Percentiles rank a stretch among this genome's conserved stretches.
These are phyloP conservation scores for Phragmites australis DNA, from an alignment of 176 grass and related monocot genomes.

Conservation along the genomic window DNA sequence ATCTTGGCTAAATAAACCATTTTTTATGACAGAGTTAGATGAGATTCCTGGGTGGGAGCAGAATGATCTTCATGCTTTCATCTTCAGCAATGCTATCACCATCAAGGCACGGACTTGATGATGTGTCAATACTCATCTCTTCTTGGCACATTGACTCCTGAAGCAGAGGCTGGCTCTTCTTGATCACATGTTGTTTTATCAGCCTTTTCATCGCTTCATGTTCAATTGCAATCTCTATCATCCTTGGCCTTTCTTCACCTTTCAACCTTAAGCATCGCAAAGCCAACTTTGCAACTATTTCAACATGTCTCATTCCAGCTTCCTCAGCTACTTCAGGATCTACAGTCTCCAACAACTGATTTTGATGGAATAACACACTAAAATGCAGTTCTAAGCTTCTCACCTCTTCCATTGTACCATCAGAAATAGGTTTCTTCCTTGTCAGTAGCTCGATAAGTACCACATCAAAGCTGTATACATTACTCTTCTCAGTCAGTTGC, in stretches of 20 bases:
- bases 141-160: neutral
- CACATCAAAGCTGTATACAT: constrained; percentile 75
- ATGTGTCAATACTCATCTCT: neutral
- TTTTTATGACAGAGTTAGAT: neutral
- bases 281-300: constrained; percentile 47
- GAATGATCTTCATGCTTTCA: constrained; percentile 22
- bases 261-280: constrained; percentile 45
- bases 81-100: neutral
- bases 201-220: constrained; percentile 57
- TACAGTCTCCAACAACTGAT: constrained; percentile 38
- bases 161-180: neutral
- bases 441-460: constrained; percentile 56
- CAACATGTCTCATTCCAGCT: constrained; percentile 46
- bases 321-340: constrained; percentile 45
- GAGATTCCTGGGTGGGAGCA: neutral
- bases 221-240: constrained; percentile 54
- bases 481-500: constrained; percentile 63
- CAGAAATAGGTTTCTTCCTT: constrained; percentile 49
- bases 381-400: constrained; percentile 55
- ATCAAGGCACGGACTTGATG: neutral
- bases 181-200: constrained; percentile 39
- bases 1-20: neutral
- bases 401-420: neutral
- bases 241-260: constrained; percentile 52
- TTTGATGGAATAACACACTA: constrained; percentile 35